Evolutionary conservation across 169 alveolate species (phyloP), one percentile per base, ranked within the genome.

Genomic region (Eimeria necatrix): DNA sequence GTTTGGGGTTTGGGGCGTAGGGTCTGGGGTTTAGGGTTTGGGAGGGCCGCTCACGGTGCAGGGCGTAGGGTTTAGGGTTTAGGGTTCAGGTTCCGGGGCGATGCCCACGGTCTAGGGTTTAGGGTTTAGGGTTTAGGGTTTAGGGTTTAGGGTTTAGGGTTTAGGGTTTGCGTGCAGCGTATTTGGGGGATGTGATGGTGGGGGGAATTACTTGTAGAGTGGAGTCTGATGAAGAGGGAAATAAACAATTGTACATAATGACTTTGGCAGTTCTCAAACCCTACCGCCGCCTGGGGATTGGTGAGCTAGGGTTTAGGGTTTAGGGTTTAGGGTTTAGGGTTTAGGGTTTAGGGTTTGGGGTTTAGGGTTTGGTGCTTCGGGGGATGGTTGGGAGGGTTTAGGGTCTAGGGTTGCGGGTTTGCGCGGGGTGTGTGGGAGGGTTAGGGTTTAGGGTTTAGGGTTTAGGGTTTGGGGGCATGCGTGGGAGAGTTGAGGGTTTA

Each of bases 231-330:
- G 56, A 18, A 64, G 59, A 70, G n/a, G 86, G 76, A 20, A 61
- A 51, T 14, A 48, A 61, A 24, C 85, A 80, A 6, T 85, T 90
- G 49, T 90, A 90, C 64, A 90, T 90, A 64, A 90, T 90, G 90
- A 90, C 94, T 9, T 78, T 90, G 52, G n/a, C 81, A 4, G 94
- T 90, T 4, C 80, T 90, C 26, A 74, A 71, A 56, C 94, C 94
- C 4, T 90, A 90, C 80, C 53, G 94, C 16, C 22, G 89, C 8
- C 41, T 52, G 52, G 94, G 94, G 52, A 48, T 90, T 18, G 94
- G 94, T 90, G 32, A 87, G 93, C 8, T 14, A 53, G 41, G 41
- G 41, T 32, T 20, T 32, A 70, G 80, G 22, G 20, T 10, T 14
- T 10, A 10, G 68, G 22, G 20, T 56, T 56, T 56, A 10, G 22